Base-by-base conservation (phyloP, 164 flowering plant species). In the Brasenia schreberi region DNA sequence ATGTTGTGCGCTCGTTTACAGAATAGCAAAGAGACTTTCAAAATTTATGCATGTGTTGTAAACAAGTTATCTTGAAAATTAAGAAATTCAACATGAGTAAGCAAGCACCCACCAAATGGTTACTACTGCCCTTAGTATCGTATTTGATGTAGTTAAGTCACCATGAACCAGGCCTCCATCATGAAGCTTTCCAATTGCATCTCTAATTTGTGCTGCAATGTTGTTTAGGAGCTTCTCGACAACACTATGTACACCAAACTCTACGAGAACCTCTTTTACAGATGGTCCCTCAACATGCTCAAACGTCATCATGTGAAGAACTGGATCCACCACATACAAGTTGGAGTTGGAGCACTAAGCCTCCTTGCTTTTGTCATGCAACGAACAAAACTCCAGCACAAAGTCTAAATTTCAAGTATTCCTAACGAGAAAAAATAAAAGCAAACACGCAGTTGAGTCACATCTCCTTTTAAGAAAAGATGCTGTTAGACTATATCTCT, bases 91-190 rank as follows among this genome's bases (percentile, higher is more conserved):
- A 5, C 39, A 14, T 7, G 53, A 12, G 12, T 39, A 19, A 7
- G 3, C 12, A 19, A 7, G 3, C 12, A 39, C 84, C 80, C 70
- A 94, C 99, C 84, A 94, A 76, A 72, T 87, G 85, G 78, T 95
- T 88, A 66, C 81, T 82, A 69, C 73, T 82, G 72, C 59, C 19
- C 72, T 74, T 14, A 92, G 65, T 43, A 95, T 76, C 97, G 92
- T 88, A 81, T 95, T 95, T 64, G 99, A 95, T 66, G 99, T 90
- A 63, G 98, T 95, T 74, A 95, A 76, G 71, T 95, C 98, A 16
- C 99, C 99, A 74, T 92, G 99, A 76, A 89, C 73, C 52, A 95
- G 81, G 59, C 97, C 97, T 69, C 99, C 97, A 75, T 95, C 97
- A 75, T 95, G 97, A 42, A 95, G 65, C 72, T 90, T 95, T 19